These are phyloP conservation scores for Colletotrichum musicola DNA, from an alignment of 2,329 filamentous ascomycete genomes.

Conservation along the genomic window DNA sequence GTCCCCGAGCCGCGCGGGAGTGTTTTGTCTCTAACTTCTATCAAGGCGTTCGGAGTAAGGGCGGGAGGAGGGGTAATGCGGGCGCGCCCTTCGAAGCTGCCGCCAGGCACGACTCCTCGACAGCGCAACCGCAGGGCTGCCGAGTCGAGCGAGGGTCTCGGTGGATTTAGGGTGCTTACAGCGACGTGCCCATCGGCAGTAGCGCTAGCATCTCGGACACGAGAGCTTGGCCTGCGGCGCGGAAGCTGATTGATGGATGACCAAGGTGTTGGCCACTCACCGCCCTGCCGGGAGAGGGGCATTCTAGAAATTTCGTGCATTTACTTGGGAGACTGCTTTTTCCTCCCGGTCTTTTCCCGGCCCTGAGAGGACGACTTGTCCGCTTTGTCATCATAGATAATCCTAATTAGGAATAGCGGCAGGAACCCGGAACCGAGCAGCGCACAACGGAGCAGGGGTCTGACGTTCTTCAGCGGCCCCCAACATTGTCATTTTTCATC, in stretches of 20 bases:
- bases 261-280: constrained; percentile 10
- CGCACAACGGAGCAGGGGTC: not conserved
- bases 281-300: constrained; percentile 2
- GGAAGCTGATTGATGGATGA: constrained; percentile 18
- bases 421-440: not conserved
- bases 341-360: not conserved
- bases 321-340: not conserved
- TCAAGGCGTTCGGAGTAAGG: too few relatives aligned
- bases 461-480: constrained; percentile 13
- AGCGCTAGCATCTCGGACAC: not conserved
- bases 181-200: not conserved
- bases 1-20: constrained; percentile 29
- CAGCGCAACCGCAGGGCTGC: not conserved
- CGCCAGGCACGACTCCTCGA: not conserved
- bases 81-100: too few relatives aligned
- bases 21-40: not conserved
- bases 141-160: not conserved
- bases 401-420: not conserved
- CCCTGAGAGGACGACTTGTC: not conserved
- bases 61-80: too few relatives aligned
- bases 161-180: constrained; percentile 2
- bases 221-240: not conserved
- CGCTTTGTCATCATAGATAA: constrained; percentile 15
- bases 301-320: constrained; percentile 33
- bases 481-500: too few relatives aligned